These are phyloP conservation scores for Penicillium cataractarum DNA, from an alignment of 495 filamentous ascomycete genomes.

Conservation along the genomic window DNA sequence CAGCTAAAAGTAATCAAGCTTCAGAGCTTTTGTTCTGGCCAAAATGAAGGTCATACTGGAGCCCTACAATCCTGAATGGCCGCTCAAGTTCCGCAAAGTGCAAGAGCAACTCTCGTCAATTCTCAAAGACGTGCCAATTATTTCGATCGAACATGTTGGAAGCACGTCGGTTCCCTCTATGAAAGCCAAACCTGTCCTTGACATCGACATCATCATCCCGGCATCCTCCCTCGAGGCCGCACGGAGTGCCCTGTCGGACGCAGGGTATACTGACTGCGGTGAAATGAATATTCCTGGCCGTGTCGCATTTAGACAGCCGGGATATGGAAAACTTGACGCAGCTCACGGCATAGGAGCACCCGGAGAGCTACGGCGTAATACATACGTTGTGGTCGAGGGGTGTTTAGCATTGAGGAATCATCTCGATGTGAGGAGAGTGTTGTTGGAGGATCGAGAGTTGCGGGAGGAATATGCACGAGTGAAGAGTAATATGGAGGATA, in stretches of 20 bases:
- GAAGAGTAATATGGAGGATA: slow-evolving; percentile 8
- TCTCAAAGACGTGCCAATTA: background rate
- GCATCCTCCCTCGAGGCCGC: slow-evolving; percentile 5
- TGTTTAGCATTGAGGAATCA: slow-evolving; percentile 13
- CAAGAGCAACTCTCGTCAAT: background rate
- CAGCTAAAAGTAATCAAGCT: background rate
- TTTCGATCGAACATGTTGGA: slow-evolving; percentile 16
- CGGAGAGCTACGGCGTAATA: background rate
- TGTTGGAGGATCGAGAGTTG: slow-evolving; percentile 8
- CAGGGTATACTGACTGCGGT: slow-evolving; percentile 2
- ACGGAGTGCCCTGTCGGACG: background rate
- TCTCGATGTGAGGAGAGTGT: slow-evolving; percentile 12
- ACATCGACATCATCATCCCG: slow-evolving; percentile 15
- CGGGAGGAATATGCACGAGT: slow-evolving; percentile 12
- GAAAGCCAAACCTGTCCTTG: slow-evolving; percentile 15
- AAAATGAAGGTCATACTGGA: background rate
- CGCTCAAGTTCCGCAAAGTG: background rate
- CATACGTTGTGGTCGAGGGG: slow-evolving; percentile 12
- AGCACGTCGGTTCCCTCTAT: slow-evolving; percentile 13
- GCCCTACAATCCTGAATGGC: background rate
- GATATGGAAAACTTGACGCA: background rate
- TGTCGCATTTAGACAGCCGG: background rate
- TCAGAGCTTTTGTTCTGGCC: background rate
- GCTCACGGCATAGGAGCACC: background rate
- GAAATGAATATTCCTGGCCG: background rate